Conservation (phyloP, 257 asterid species). For the Primulina eburnea region DNA sequence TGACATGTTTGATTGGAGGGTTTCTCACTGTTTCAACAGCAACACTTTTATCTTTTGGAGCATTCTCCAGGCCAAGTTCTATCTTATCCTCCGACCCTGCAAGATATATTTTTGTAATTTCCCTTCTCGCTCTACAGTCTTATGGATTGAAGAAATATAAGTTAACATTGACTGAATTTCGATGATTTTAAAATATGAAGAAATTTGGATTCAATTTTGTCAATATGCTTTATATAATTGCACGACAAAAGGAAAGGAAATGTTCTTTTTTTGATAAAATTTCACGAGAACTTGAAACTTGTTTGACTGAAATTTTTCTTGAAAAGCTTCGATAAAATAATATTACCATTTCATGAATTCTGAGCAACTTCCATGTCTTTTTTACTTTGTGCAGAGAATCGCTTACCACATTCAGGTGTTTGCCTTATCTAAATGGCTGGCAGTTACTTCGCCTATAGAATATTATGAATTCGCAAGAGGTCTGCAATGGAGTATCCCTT, state of each 20-base stretch:
- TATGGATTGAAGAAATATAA: background rate
- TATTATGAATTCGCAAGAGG: constrained; percentile 82
- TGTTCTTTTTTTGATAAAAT: background rate
- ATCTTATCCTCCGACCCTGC: constrained; percentile 59
- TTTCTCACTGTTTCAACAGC: constrained; percentile 77
- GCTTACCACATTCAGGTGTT: constrained; percentile 82
- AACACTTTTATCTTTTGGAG: constrained; percentile 67
- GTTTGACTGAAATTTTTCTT: background rate
- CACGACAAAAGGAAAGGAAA: background rate
- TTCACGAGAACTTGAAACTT: background rate
- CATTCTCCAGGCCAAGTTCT: constrained; percentile 53
- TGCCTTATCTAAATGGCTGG: constrained; percentile 76
- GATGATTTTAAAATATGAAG: background rate
- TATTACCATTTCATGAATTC: background rate
- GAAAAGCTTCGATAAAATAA: background rate
- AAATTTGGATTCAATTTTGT: background rate
- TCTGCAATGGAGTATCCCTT: constrained; percentile 87
- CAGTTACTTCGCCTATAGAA: constrained; percentile 75
- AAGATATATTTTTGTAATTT: constrained; percentile 74
- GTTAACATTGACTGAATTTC: background rate
- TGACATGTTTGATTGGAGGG: constrained; percentile 64
- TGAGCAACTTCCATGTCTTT: constrained; percentile 11
- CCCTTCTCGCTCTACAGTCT: constrained; percentile 21
- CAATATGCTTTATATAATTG: background rate
- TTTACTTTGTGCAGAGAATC: constrained; percentile 56